phyloP scores from a whole-genome alignment of 352 stramenopile species.

The Globisporangium paddicum region DNA sequence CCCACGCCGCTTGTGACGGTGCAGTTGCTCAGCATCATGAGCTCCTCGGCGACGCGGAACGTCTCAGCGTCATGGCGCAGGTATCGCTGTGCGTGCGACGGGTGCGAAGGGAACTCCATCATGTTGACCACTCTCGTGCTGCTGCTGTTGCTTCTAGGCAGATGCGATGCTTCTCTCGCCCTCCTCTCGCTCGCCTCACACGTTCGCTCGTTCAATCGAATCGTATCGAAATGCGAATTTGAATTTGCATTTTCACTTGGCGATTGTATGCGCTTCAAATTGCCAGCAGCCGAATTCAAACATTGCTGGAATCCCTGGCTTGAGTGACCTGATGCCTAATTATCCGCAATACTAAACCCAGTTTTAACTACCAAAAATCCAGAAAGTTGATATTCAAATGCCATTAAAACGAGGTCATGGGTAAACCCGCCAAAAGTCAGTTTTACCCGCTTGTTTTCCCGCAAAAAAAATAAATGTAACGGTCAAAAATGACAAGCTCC shows the following conservation, averaged over 20 bases:
- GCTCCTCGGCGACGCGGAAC: constrained; percentile 70
- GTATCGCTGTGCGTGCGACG: constrained; percentile 5
- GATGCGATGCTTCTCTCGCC: background rate
- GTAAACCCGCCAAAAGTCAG: constrained; percentile 24
- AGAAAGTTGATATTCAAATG: background rate
- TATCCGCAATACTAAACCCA: too few species aligned
- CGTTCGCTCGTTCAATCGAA: constrained; percentile 4
- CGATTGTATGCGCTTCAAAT: constrained; percentile 31
- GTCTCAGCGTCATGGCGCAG: constrained; percentile 56
- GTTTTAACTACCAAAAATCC: background rate
- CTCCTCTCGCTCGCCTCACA: constrained; percentile 4
- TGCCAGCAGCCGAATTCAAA: constrained; percentile 19
- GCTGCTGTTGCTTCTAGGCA: too few species aligned
- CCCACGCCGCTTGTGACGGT: constrained; percentile 5
- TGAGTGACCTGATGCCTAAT: constrained; percentile 9
- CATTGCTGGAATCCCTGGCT: constrained; percentile 1
- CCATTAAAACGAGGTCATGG: constrained; percentile 23
- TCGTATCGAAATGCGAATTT: constrained; percentile 26
- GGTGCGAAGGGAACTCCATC: constrained; percentile 22
- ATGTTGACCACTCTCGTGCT: constrained; percentile 10
- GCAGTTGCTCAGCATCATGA: constrained; percentile 66
- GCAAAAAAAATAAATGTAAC: constrained; percentile 7
- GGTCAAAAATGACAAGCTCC: background rate
- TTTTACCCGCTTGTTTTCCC: constrained; percentile 52
- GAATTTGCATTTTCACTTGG: constrained; percentile 32